Percentiles rank a stretch among this genome's conserved stretches.
phyloP scores from a whole-genome alignment of 176 grass and related monocot species.

The Bolboschoenus planiculmis region DNA sequence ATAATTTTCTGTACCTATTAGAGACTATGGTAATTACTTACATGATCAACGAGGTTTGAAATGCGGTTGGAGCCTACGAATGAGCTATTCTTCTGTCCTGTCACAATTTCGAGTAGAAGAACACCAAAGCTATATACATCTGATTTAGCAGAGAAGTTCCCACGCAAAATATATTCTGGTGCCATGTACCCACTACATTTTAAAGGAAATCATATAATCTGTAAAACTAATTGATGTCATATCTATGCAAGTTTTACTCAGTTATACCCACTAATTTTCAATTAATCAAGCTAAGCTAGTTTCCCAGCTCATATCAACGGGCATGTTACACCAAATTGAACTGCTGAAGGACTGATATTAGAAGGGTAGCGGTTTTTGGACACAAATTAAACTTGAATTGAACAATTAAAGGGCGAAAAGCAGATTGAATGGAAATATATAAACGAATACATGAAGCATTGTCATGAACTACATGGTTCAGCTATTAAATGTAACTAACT shows the following conservation, averaged over 20 bases:
- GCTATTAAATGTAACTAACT: neutral
- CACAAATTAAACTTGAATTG: neutral
- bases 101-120: conserved; percentile 17
- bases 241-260: neutral
- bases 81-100: conserved; percentile 15
- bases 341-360: neutral
- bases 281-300: neutral
- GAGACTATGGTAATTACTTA: neutral
- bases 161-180: conserved; percentile 7
- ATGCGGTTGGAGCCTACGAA: neutral
- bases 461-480: neutral
- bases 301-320: neutral
- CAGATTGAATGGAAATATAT: neutral
- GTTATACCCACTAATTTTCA: too few relatives aligned
- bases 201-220: neutral
- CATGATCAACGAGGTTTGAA: conserved; percentile 15
- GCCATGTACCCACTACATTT: conserved; percentile 19
- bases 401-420: neutral
- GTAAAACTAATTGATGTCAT: neutral
- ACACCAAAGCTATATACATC: conserved; percentile 19
- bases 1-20: neutral
- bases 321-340: neutral
- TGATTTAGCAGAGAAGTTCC: conserved; percentile 15
- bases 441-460: neutral
- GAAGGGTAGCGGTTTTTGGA: neutral